Base-by-base conservation (phyloP, 1,284 basidiomycete genomes). In the Bothia castanella region DNA sequence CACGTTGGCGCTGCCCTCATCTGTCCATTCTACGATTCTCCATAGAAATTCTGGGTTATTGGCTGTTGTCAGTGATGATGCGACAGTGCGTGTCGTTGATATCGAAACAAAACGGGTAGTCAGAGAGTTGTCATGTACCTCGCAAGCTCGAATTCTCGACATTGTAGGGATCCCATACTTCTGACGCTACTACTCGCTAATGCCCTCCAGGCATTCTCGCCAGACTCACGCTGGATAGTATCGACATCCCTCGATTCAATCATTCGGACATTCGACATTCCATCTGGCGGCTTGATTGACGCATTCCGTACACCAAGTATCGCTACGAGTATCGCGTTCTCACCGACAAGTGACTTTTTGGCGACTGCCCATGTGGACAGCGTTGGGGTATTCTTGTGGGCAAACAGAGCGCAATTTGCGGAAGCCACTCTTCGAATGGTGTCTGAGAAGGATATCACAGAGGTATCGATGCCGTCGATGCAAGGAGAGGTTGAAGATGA, bases 191-290 rank as follows among this genome's bases (percentile, higher is more conserved):
- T 1, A 27, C n/a, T 25, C 17, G 31, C 53, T 59, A 29, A 67
- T 21, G 17, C 2, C 16, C 16, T 47, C 10, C 57, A 94, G 92
- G 79, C 88, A 0, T 97, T 97, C 69, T 97, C 95, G 8, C 83
- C 92, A 3, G 94, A 98, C 67, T 95, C 92, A 3, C 78, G 95
- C 54, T 98, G 96, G 96, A 74, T 99, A 35, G 80, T 98, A 34
- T 76, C 86, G 1, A 85, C 91, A 3, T 93, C 94, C 12, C 74
- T 96, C 46, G 97, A 99, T 67, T 92, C 90, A 1, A 79, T 89
- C 42, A 90, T 99, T 58, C 85, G 97, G 40, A 99, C 97, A 1
- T 99, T 93, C 66, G 97, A 99, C 67, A 81, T 99, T 19, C 96
- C 97, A 0, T 93, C 93, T 11, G 92, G 94, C 4, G 78, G 85